phyloP scores from a whole-genome alignment of 192 early-diverging fungal genomes.

The Rhizoclosmatium sp. region DNA sequence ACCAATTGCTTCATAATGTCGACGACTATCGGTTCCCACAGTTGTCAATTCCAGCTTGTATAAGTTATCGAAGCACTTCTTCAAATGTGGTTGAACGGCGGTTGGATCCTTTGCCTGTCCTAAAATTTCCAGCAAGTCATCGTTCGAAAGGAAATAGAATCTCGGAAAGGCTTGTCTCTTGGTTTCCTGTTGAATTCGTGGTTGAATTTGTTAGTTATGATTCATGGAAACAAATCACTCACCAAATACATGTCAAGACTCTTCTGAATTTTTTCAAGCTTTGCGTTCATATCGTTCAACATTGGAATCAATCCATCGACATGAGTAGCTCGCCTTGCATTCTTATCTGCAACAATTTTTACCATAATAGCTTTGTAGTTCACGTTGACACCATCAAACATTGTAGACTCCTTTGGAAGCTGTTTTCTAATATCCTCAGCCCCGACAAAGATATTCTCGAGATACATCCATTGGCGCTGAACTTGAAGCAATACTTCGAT shows the following conservation, averaged over 20 bases:
- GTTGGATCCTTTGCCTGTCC: conserved; percentile 67
- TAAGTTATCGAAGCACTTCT: conserved; percentile 69
- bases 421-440: conserved; percentile 69
- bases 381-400: conserved; percentile 61
- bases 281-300: conserved; percentile 63
- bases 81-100: conserved; percentile 67
- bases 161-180: conserved; percentile 66
- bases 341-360: conserved; percentile 53
- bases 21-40: conserved; percentile 58
- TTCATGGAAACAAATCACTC: background rate
- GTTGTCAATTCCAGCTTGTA: conserved; percentile 59
- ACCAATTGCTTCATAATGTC: conserved; percentile 62
- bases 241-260: conserved; percentile 67
- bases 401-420: conserved; percentile 59
- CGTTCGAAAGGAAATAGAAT: conserved; percentile 70
- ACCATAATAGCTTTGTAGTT: conserved; percentile 58
- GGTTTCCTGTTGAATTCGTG: conserved; percentile 47
- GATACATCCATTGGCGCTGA: conserved; percentile 70
- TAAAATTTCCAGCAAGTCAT: conserved; percentile 67
- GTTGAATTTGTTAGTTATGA: background rate
- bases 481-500: conserved; percentile 61
- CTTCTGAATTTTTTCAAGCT: conserved; percentile 70
- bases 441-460: conserved; percentile 69
- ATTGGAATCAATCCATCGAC: conserved; percentile 50
- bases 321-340: conserved; percentile 60